Evolutionary conservation across 169 alveolate species (phyloP).

Genomic region (Cystoisospora suis): DNA sequence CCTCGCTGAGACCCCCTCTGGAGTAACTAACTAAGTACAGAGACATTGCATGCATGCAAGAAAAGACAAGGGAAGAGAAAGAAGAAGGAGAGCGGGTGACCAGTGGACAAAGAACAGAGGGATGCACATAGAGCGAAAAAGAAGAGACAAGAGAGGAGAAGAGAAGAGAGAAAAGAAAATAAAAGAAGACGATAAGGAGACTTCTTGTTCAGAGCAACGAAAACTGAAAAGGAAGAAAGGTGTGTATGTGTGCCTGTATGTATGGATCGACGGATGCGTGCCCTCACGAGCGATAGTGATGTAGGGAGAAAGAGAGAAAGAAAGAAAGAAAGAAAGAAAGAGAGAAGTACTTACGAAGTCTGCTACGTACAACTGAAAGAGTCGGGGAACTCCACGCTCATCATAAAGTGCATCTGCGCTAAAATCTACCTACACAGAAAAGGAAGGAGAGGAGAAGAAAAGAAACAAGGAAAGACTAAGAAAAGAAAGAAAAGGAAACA

Average conservation of each 20-base stretch:
- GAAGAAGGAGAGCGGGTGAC: background rate
- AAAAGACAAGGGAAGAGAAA: no score
- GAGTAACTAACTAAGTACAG: no score
- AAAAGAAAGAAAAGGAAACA: background rate
- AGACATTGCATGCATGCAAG: no score
- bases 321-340: background rate
- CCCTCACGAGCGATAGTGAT: background rate
- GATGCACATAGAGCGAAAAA: background rate
- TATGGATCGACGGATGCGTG: background rate
- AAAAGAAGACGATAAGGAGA: background rate
- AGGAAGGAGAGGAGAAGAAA: background rate
- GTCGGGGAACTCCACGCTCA: slow-evolving; percentile 30
- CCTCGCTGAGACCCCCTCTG: no score
- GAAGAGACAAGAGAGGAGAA: background rate
- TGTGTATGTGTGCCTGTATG: no score
- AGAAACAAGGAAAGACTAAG: background rate
- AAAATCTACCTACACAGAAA: slow-evolving; percentile 27
- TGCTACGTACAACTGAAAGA: slow-evolving; percentile 20
- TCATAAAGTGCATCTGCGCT: slow-evolving; percentile 49
- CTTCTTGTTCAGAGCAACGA: no score
- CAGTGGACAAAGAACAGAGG: background rate
- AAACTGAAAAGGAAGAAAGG: no score
- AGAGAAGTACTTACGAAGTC: background rate
- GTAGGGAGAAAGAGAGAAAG: background rate
- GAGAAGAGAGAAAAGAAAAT: background rate